These are phyloP conservation scores for Blumeriella jaapii DNA, from an alignment of 2,329 filamentous ascomycete species.

Conservation along the genomic window DNA sequence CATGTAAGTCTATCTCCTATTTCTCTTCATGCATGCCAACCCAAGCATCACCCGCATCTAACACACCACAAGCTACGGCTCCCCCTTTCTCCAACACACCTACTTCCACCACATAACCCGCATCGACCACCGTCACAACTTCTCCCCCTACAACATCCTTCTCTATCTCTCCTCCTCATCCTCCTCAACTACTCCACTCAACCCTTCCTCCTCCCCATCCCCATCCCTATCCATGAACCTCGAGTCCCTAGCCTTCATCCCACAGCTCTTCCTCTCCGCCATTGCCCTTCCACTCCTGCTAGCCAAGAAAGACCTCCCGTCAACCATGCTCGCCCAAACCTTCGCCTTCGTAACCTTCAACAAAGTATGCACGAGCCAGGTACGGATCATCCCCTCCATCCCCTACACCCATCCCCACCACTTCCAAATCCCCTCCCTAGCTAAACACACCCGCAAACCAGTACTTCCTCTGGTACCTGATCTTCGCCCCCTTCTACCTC, in stretches of 20 bases:
- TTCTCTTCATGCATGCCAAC: no score
- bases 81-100: slow-evolving; percentile 76
- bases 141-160: slow-evolving; percentile 88
- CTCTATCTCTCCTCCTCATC: slow-evolving; percentile 74
- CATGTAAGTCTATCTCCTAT: slow-evolving; percentile 37
- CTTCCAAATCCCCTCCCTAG: no score
- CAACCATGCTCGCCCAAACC: slow-evolving; percentile 85
- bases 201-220: slow-evolving; percentile 61
- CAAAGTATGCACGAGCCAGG: slow-evolving; percentile 97
- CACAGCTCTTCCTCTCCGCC: slow-evolving; percentile 72
- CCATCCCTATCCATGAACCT: slow-evolving; percentile 32
- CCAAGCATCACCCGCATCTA: no score
- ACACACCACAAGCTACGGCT: slow-evolving; percentile 50
- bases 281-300: slow-evolving; percentile 63
- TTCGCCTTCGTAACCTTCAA: slow-evolving; percentile 97
- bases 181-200: slow-evolving; percentile 41
- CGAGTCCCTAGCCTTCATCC: slow-evolving; percentile 78
- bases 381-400: slow-evolving; percentile 29
- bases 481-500: slow-evolving; percentile 85
- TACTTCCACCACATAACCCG: slow-evolving; percentile 88
- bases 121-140: slow-evolving; percentile 95
- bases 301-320: slow-evolving; percentile 70
- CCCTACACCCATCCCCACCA: background rate
- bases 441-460: slow-evolving; percentile 31
- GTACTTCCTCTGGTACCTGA: slow-evolving; percentile 98